These are phyloP conservation scores for Fusarium denticulatum DNA, from an alignment of 2,329 filamentous ascomycete genomes.

Conservation along the genomic window DNA sequence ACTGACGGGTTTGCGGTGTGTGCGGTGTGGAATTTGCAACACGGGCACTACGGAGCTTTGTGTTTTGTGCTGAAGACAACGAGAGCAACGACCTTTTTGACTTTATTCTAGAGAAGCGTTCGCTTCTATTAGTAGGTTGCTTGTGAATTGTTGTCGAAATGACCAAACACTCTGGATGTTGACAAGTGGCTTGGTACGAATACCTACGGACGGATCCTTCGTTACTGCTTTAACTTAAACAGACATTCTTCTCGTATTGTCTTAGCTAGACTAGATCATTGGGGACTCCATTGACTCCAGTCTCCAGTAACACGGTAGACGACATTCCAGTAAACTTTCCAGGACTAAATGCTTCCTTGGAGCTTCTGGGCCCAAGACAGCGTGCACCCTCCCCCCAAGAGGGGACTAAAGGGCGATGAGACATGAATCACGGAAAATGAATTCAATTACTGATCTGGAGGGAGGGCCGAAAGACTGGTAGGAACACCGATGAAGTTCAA, in stretches of 20 bases:
- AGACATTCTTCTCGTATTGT: slow-evolving; percentile 2
- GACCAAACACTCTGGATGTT: neutral
- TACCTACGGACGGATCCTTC: neutral
- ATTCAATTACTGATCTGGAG: slow-evolving; percentile 10
- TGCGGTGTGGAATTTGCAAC: slow-evolving; percentile 41
- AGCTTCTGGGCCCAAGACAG: slow-evolving; percentile 22
- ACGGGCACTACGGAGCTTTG: slow-evolving; percentile 14
- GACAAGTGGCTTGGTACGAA: neutral
- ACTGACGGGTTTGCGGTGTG: slow-evolving; percentile 41
- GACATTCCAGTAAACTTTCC: slow-evolving; percentile 29
- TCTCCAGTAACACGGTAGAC: slow-evolving; percentile 17
- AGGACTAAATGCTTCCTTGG: slow-evolving; percentile 20
- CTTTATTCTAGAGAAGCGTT: neutral
- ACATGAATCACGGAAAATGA: slow-evolving; percentile 16
- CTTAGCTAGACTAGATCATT: slow-evolving; percentile 1
- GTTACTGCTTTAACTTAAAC: neutral
- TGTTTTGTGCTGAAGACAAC: neutral
- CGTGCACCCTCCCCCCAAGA: neutral
- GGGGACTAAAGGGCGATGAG: neutral
- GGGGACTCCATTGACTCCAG: slow-evolving; percentile 6
- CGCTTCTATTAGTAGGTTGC: neutral
- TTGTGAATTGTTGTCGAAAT: slow-evolving; percentile 11
- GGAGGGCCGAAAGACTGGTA: neutral
- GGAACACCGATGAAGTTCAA: slow-evolving; percentile 2
- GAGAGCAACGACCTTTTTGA: slow-evolving; percentile 8